Percentiles rank a stretch among this genome's conserved stretches.
These are phyloP conservation scores for Malassezia caprae DNA, from an alignment of 1,284 basidiomycete species.

Conservation along the genomic window DNA sequence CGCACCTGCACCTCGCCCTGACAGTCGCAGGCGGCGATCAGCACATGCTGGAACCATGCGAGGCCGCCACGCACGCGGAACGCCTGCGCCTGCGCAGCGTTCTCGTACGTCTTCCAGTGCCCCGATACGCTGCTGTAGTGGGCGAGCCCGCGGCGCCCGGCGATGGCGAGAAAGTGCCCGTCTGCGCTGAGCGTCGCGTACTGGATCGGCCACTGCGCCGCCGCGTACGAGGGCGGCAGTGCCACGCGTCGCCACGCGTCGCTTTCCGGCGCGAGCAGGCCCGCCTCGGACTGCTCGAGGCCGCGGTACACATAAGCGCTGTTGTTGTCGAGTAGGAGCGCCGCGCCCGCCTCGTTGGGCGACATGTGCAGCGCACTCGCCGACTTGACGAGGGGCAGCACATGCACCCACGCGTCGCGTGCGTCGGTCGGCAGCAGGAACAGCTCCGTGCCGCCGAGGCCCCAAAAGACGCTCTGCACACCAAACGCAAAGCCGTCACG, in stretches of 20 bases:
- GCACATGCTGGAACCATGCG: conserved; percentile 91
- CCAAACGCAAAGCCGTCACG: conserved; percentile 80
- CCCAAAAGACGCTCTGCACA: conserved; percentile 50
- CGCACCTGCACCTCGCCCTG: conserved; percentile 55
- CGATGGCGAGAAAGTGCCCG: conserved; percentile 82
- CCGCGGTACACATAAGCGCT: conserved; percentile 89
- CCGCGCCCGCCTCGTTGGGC: conserved; percentile 86
- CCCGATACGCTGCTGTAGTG: conserved; percentile 91
- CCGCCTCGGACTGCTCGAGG: conserved; percentile 93
- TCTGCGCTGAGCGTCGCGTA: conserved; percentile 86
- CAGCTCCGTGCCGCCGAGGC: conserved; percentile 35
- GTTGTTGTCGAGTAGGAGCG: conserved; percentile 90
- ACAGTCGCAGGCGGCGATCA: conserved; percentile 66
- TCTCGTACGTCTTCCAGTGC: conserved; percentile 82
- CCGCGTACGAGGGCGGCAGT: conserved; percentile 80
- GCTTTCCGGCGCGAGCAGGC: conserved; percentile 94
- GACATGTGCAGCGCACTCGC: conserved; percentile 82
- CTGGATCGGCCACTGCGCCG: conserved; percentile 85
- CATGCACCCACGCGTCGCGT: conserved; percentile 54
- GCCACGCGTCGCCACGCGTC: conserved; percentile 59
- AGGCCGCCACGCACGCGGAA: conserved; percentile 83
- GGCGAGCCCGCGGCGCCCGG: conserved; percentile 77
- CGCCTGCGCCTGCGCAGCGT: conserved; percentile 74
- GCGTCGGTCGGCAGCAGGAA: conserved; percentile 17
- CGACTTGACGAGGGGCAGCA: conserved; percentile 86